Percentiles rank a stretch among this genome's conserved stretches.
These are phyloP conservation scores for Draba incana DNA, from an alignment of 345 rosid genomes.

Conservation along the genomic window DNA sequence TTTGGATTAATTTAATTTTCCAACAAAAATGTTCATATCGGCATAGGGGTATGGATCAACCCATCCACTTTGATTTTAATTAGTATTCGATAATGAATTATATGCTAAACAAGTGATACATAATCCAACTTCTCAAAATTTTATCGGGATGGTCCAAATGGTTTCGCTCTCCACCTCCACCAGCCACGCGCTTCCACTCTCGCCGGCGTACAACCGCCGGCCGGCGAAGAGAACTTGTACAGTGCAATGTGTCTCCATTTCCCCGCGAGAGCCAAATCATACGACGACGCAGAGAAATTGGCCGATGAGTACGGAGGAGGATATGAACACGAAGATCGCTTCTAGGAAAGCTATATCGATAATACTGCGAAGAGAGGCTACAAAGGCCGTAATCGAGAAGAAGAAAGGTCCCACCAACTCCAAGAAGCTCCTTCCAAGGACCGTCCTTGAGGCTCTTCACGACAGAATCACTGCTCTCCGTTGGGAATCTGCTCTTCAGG, in stretches of 20 bases:
- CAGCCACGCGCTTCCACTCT: conserved; percentile 36
- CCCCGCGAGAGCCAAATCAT: conserved; percentile 29
- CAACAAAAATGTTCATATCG: no score
- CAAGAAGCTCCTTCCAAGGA: conserved; percentile 72
- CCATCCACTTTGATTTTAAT: no score
- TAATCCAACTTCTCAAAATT: no score
- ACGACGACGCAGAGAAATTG: conserved; percentile 41
- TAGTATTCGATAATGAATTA: no score
- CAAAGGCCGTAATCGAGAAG: conserved; percentile 77
- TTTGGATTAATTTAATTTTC: no score
- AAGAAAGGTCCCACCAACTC: conserved; percentile 69
- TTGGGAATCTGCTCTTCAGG: conserved; percentile 96
- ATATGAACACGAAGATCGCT: conserved; percentile 63
- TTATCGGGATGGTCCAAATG: conserved; percentile 38
- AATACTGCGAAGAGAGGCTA: conserved; percentile 78
- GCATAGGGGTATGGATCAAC: no score
- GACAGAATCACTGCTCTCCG: conserved; percentile 83
- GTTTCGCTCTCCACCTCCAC: conserved; percentile 43
- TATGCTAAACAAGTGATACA: no score
- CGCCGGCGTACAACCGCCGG: conserved; percentile 40
- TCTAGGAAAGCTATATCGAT: conserved; percentile 84
- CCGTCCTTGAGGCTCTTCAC: conserved; percentile 86
- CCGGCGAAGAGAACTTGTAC: neutral
- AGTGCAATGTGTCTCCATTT: conserved; percentile 11
- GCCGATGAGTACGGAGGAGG: conserved; percentile 48